Percentiles rank a stretch among this genome's conserved stretches.
Evolutionary conservation across 306 rosid genomes (phyloP).

Genomic region (Senna siamea): DNA sequence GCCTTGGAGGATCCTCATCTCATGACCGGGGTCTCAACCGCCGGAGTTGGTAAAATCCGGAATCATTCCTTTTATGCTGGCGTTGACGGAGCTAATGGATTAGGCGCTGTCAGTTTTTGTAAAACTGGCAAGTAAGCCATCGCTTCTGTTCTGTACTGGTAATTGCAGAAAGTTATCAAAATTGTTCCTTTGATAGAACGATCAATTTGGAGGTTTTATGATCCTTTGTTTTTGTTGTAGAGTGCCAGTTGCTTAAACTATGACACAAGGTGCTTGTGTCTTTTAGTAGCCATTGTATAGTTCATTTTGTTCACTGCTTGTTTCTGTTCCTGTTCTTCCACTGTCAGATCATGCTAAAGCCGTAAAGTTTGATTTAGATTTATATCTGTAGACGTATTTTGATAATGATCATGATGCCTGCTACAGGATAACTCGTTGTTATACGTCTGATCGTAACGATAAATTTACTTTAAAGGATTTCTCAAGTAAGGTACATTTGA

Average conservation of each 20-base stretch:
- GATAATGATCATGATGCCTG: constrained; percentile 34
- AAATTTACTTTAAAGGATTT: constrained; percentile 37
- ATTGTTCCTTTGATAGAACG: neutral
- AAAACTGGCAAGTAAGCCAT: constrained; percentile 20
- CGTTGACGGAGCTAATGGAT: constrained; percentile 8
- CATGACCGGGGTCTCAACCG: constrained; percentile 21
- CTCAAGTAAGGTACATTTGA: constrained; percentile 60
- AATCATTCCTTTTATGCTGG: constrained; percentile 23
- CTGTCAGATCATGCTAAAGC: constrained; percentile 13
- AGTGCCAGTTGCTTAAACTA: neutral
- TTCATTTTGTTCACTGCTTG: constrained; percentile 13
- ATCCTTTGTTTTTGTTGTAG: neutral
- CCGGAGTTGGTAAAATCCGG: constrained; percentile 17
- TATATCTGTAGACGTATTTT: constrained; percentile 21
- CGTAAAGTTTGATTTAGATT: constrained; percentile 5
- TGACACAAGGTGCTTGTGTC: constrained; percentile 8
- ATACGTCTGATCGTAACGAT: constrained; percentile 41
- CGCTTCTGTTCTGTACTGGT: constrained; percentile 23
- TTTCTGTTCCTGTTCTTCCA: constrained; percentile 22
- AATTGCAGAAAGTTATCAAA: neutral
- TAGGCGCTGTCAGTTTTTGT: constrained; percentile 30
- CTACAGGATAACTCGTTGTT: constrained; percentile 50
- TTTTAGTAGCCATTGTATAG: constrained; percentile 12
- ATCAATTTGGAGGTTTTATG: neutral
- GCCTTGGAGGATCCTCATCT: constrained; percentile 17